Evolutionary conservation across 2,329 filamentous ascomycete genomes (phyloP).

Genomic region (Scleromitrula shiraiana): DNA sequence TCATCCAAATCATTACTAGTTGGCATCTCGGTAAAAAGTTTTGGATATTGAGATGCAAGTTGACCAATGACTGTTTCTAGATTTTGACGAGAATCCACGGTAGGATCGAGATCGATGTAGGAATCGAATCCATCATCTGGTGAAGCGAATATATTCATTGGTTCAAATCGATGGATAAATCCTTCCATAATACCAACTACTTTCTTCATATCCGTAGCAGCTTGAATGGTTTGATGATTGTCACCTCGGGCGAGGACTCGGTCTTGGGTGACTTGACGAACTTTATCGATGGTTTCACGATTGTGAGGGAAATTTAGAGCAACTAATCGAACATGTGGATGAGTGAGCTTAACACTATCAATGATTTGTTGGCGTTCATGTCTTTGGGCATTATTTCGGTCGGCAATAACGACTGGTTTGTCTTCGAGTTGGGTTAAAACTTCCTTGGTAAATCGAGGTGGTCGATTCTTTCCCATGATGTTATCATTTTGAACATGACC

Average conservation of each 20-base stretch:
- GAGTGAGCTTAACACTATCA: constrained; percentile 59
- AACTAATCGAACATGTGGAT: constrained; percentile 63
- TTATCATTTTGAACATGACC: constrained; percentile 97
- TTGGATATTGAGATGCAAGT: constrained; percentile 71
- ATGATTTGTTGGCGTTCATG: constrained; percentile 86
- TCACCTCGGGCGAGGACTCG: constrained; percentile 81
- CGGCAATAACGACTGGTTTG: constrained; percentile 72
- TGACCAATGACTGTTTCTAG: constrained; percentile 69
- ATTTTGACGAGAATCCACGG: constrained; percentile 71
- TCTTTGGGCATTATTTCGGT: constrained; percentile 87
- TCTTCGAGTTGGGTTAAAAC: constrained; percentile 57
- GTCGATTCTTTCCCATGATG: constrained; percentile 70
- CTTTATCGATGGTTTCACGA: constrained; percentile 54
- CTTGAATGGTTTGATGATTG: constrained; percentile 96
- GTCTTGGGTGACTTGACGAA: constrained; percentile 66
- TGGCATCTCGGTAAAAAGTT: constrained; percentile 64
- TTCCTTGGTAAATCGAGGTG: constrained; percentile 67
- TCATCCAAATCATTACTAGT: constrained; percentile 65
- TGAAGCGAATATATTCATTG: constrained; percentile 53
- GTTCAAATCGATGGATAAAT: constrained; percentile 81
- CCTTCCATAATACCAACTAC: constrained; percentile 91
- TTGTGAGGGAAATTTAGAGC: constrained; percentile 86
- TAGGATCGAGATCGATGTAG: constrained; percentile 76
- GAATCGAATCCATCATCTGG: constrained; percentile 79
- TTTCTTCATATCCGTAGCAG: constrained; percentile 63